These are phyloP conservation scores for Anastatica hierochuntica DNA, from an alignment of 345 rosid species.

Conservation along the genomic window DNA sequence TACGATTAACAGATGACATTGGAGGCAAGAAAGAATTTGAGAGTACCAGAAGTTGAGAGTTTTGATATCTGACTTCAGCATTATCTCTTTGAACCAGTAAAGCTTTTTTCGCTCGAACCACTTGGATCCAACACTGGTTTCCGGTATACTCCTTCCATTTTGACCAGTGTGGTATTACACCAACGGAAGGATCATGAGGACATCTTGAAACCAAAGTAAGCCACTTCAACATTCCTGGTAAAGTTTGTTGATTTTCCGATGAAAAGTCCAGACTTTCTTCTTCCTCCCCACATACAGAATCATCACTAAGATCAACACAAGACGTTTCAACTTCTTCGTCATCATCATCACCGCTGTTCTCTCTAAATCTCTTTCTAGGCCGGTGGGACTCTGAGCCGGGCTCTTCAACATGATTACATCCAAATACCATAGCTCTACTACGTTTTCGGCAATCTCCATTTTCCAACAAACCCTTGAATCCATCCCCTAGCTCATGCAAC, in stretches of 20 bases:
- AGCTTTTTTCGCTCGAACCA: constrained; percentile 37
- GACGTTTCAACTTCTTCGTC: constrained; percentile 22
- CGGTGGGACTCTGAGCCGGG: constrained; percentile 4
- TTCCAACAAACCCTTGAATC: constrained; percentile 36
- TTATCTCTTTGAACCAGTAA: constrained; percentile 27
- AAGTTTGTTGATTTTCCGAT: constrained; percentile 17
- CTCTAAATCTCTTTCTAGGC: constrained; percentile 8
- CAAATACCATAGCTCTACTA: constrained; percentile 15
- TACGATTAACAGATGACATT: neutral
- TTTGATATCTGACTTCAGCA: constrained; percentile 6
- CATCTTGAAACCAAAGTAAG: constrained; percentile 39
- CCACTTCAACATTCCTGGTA: constrained; percentile 54
- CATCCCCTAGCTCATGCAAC: constrained; percentile 34
- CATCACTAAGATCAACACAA: constrained; percentile 10
- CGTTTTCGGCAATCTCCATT: constrained; percentile 16
- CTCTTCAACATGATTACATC: constrained; percentile 10
- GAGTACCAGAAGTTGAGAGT: constrained; percentile 23
- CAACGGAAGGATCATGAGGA: constrained; percentile 39
- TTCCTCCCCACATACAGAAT: constrained; percentile 8
- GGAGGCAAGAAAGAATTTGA: neutral
- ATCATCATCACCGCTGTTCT: constrained; percentile 3
- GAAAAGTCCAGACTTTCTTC: neutral
- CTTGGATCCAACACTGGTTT: constrained; percentile 37
- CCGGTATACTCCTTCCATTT: constrained; percentile 34
- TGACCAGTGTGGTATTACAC: constrained; percentile 31